phyloP scores from a whole-genome alignment of 306 rosid species.

The Cotoneaster glaucophyllus region DNA sequence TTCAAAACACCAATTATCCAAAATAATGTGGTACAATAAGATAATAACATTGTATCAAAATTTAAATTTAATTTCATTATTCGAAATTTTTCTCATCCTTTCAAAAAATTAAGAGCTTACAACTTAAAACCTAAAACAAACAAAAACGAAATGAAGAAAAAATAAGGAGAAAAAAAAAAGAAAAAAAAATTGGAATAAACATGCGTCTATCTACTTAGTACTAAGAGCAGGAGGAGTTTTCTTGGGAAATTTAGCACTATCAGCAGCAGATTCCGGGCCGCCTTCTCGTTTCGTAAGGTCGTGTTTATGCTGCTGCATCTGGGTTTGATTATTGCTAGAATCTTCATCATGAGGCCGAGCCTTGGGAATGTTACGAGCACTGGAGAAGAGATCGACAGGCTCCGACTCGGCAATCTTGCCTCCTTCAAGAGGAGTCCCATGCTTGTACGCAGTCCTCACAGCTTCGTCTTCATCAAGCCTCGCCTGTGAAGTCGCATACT shows the following conservation, averaged over 20 bases:
- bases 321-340: slow-evolving; percentile 8
- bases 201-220: not conserved
- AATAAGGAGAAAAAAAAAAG: not conserved
- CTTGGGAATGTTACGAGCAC: slow-evolving; percentile 30
- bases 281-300: not conserved
- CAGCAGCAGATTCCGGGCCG: slow-evolving; percentile 19
- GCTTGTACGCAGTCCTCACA: slow-evolving; percentile 40
- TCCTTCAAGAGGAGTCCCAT: slow-evolving; percentile 61
- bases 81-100: no score
- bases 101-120: no score
- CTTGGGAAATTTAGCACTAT: slow-evolving; percentile 14
- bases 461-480: slow-evolving; percentile 47
- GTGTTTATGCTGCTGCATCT: slow-evolving; percentile 7
- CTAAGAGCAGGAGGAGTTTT: slow-evolving; percentile 9
- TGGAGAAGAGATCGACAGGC: slow-evolving; percentile 35
- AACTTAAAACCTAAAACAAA: no score
- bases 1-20: no score
- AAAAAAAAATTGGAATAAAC: not conserved
- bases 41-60: no score
- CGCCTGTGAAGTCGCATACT: slow-evolving; percentile 51
- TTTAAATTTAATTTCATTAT: no score
- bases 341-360: not conserved
- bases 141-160: no score
- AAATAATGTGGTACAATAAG: no score
- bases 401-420: slow-evolving; percentile 61